phyloP scores from a whole-genome alignment of 495 filamentous ascomycete genomes.

The Aspergillus egyptiacus region DNA sequence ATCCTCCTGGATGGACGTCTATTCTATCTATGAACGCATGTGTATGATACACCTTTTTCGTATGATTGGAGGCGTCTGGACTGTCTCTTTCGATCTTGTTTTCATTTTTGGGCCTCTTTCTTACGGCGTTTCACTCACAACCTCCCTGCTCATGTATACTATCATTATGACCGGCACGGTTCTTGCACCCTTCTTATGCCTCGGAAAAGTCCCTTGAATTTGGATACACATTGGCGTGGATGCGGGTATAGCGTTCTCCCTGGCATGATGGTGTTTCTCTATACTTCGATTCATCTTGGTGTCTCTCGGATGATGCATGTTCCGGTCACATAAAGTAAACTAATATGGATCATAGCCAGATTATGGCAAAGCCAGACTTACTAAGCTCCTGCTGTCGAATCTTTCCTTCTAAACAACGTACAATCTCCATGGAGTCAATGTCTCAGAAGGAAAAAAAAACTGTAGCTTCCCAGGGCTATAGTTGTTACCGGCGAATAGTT shows the following conservation, averaged over 20 bases:
- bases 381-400: too few species aligned
- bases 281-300: slow-evolving; percentile 3
- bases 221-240: slow-evolving; percentile 12
- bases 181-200: slow-evolving; percentile 4
- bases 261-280: slow-evolving; percentile 12
- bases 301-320: neutral
- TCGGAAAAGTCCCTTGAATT: slow-evolving; percentile 10
- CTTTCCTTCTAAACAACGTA: too few species aligned
- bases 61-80: slow-evolving; percentile 35
- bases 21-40: slow-evolving; percentile 27
- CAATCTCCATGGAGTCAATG: too few species aligned
- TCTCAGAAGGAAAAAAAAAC: too few species aligned
- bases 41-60: slow-evolving; percentile 40
- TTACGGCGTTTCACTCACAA: slow-evolving; percentile 12
- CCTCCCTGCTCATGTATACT: slow-evolving; percentile 41
- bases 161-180: slow-evolving; percentile 14
- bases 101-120: slow-evolving; percentile 18
- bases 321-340: slow-evolving; percentile 7
- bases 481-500: slow-evolving; percentile 1
- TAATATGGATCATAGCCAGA: slow-evolving; percentile 4
- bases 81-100: slow-evolving; percentile 26
- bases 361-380: too few species aligned
- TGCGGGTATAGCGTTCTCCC: slow-evolving; percentile 10
- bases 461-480: too few species aligned
- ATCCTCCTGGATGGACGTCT: slow-evolving; percentile 10